These are phyloP conservation scores for Herpetospermum pedunculosum DNA, from an alignment of 306 rosid species.

Conservation along the genomic window DNA sequence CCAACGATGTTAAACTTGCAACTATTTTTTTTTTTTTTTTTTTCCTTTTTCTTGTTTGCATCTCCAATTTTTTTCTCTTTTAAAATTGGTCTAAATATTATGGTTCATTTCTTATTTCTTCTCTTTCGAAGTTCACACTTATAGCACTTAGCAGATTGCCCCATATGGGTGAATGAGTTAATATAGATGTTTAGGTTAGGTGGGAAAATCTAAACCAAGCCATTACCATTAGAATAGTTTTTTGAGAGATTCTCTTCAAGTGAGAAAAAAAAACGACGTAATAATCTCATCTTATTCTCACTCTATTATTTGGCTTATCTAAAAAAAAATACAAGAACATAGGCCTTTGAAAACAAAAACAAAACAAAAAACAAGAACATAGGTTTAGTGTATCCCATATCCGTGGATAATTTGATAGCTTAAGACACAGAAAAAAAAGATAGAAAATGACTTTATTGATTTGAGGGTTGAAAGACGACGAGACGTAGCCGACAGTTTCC, in stretches of 20 bases:
- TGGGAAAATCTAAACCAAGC: neutral
- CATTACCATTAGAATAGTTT: neutral
- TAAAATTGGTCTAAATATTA: too few relatives aligned
- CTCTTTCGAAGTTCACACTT: too few relatives aligned
- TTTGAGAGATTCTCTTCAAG: neutral
- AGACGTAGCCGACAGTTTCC: conserved; percentile 6
- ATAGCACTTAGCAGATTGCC: neutral
- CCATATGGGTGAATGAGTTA: neutral
- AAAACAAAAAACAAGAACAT: too few relatives aligned
- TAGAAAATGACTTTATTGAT: neutral
- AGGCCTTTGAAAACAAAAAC: too few relatives aligned
- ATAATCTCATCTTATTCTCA: neutral
- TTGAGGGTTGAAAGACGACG: neutral
- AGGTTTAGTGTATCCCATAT: neutral
- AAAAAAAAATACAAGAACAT: too few relatives aligned
- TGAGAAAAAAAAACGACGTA: neutral
- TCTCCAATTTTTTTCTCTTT: too few relatives aligned
- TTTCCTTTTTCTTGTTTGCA: too few relatives aligned
- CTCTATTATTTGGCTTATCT: neutral
- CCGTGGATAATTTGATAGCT: neutral
- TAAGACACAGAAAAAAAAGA: neutral
- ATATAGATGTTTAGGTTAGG: neutral
- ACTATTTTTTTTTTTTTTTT: too few relatives aligned
- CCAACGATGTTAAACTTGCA: too few relatives aligned
- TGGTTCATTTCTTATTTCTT: too few relatives aligned